Evolutionary conservation across 164 flowering plant species (phyloP), one percentile per base, ranked within the genome.

Genomic region (Macadamia integrifolia): DNA sequence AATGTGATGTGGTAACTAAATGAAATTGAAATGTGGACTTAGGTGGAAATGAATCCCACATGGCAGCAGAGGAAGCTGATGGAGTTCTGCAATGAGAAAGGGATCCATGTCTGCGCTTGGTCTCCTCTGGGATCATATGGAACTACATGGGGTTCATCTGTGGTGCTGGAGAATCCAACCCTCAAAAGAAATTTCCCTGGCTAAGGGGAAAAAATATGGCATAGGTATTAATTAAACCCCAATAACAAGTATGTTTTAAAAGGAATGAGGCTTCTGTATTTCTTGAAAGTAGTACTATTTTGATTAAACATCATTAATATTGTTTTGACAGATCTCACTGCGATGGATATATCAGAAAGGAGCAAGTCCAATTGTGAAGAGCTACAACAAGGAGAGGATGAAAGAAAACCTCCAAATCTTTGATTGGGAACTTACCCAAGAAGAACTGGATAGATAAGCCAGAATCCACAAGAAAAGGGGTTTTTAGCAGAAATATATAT

Each of bases 41-140:
- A 80, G 83, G 79, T 80, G 40, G 83, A 80, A 62, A 69, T 78
- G 75, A 69, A 78, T 72, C 80, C 81, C 32, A 28, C 62, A 35
- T 80, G 81, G 80, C 70, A 74, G 1, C 81, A 76, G 62, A 58
- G 48, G 61, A 67, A 75, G 13, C 65, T 78, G 58, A 75, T 64
- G 56, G 74, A 80, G 6, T 76, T 74, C 58, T 78, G 84, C 64
- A 53, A 43, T 12, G 65, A 35, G 18, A 69, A 73, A 53, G 76
- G 73, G 1, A 71, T 80, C 6, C 72, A 68, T 49, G 73, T 77
- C 23, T 66, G 58, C 31, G 83, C 78, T 9, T 78, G 66, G 55
- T 78, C 81, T 56, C 80, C 83, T 31, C 32, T 80, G 31, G 83
- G 81, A 17, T 79, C 65, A 1, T 70, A 58, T 30, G 74, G 75